These are phyloP conservation scores for Ophiostoma pallidulum DNA, from an alignment of 2,329 filamentous ascomycete species.

Conservation along the genomic window DNA sequence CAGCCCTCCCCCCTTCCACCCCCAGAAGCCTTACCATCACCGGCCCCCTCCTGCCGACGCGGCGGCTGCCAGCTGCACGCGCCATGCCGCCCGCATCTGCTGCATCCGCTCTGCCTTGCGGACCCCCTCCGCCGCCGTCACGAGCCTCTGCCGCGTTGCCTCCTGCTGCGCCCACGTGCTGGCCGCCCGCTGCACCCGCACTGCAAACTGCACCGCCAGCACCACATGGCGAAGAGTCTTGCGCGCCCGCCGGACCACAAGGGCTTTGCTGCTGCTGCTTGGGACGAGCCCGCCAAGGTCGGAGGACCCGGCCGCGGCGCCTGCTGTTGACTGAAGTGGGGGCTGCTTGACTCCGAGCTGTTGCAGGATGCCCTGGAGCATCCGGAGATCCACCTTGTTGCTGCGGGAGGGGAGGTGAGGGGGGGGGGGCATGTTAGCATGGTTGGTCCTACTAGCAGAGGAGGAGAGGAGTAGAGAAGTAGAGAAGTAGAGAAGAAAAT, in stretches of 20 bases:
- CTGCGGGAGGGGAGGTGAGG: too few species aligned
- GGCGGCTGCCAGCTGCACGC: slow-evolving; percentile 17
- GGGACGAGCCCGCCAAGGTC: slow-evolving; percentile 22
- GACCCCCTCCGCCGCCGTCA: slow-evolving; percentile 38
- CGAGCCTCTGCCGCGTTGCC: slow-evolving; percentile 37
- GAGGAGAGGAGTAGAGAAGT: neutral
- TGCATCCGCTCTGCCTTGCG: slow-evolving; percentile 35
- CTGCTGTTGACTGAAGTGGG: neutral
- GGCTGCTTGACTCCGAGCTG: slow-evolving; percentile 30
- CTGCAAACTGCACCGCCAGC: slow-evolving; percentile 41
- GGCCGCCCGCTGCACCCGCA: slow-evolving; percentile 39
- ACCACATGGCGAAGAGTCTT: slow-evolving; percentile 21
- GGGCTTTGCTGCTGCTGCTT: slow-evolving; percentile 29
- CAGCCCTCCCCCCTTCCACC: neutral
- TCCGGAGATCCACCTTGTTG: slow-evolving; percentile 82
- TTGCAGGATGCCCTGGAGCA: slow-evolving; percentile 76
- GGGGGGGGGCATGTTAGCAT: slow-evolving; percentile 7
- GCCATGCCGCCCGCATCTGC: slow-evolving; percentile 30
- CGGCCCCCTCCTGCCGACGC: neutral
- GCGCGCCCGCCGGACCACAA: slow-evolving; percentile 18
- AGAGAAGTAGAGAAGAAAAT: neutral
- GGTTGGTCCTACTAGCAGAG: too few species aligned
- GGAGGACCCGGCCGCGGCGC: too few species aligned
- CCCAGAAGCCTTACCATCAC: neutral
- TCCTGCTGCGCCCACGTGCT: slow-evolving; percentile 43